Percentiles rank a stretch among this genome's conserved stretches.
These are phyloP conservation scores for Agaricus sinodeliciosus DNA, from an alignment of 768 basidiomycete genomes.

Conservation along the genomic window DNA sequence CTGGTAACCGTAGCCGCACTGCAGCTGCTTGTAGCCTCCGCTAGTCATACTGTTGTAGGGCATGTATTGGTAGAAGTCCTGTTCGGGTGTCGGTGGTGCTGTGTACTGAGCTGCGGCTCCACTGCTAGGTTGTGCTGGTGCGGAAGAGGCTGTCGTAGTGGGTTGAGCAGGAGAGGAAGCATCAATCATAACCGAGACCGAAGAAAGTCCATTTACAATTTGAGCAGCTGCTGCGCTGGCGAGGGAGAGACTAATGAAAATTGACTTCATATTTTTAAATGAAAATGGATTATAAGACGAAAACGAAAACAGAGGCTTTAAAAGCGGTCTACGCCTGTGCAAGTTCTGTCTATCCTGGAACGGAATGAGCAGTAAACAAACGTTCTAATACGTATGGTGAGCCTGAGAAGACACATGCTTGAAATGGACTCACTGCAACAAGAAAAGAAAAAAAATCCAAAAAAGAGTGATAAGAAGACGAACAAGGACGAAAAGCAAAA, in stretches of 20 bases:
- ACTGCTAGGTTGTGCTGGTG: neutral
- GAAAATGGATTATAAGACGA: constrained; percentile 36
- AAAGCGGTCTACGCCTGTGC: constrained; percentile 69
- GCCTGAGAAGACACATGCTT: neutral
- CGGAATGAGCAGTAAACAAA: constrained; percentile 33
- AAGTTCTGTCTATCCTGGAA: constrained; percentile 59
- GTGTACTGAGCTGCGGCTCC: constrained; percentile 18
- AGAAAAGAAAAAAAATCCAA: constrained; percentile 27
- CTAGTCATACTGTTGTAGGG: constrained; percentile 52
- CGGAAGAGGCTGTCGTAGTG: constrained; percentile 16
- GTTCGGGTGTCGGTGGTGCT: constrained; percentile 25
- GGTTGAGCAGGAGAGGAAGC: constrained; percentile 15
- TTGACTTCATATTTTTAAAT: constrained; percentile 54
- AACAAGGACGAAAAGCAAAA: constrained; percentile 29
- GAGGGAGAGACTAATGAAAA: constrained; percentile 53
- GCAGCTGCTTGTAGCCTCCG: constrained; percentile 60
- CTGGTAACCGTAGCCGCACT: constrained; percentile 66
- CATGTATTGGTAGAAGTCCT: constrained; percentile 41
- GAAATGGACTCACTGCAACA: constrained; percentile 33
- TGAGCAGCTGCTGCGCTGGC: constrained; percentile 53
- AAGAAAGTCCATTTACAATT: constrained; percentile 40
- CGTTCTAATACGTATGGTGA: constrained; percentile 29
- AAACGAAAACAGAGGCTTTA: constrained; percentile 32
- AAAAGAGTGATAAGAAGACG: constrained; percentile 33
- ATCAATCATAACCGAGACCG: constrained; percentile 25